Conservation (phyloP, 257 asterid species). For the Jacaranda mimosifolia region DNA sequence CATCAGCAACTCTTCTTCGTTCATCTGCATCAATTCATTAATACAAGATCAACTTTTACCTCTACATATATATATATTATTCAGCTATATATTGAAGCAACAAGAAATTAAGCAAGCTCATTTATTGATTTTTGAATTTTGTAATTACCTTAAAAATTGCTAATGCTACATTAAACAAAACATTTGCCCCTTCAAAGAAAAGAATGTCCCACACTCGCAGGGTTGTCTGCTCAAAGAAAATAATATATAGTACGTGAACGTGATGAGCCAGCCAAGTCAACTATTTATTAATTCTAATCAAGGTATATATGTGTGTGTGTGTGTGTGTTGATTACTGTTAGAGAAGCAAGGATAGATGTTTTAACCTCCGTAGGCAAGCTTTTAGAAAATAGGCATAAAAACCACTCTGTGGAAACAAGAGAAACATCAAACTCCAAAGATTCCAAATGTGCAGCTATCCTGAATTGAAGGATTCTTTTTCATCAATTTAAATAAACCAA, state of each 20-base stretch:
- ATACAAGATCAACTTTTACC: too few species aligned
- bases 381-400: conserved; percentile 90
- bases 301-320: too few species aligned
- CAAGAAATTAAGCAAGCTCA: neutral
- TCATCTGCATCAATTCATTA: conserved; percentile 69
- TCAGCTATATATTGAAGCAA: neutral
- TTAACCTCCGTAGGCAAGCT: conserved; percentile 98
- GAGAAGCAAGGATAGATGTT: too few species aligned
- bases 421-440: conserved; percentile 95
- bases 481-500: conserved; percentile 5
- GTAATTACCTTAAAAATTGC: conserved; percentile 82
- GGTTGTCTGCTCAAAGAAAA: conserved; percentile 72
- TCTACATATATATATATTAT: too few species aligned
- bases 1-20: conserved; percentile 81
- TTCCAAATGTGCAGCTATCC: conserved; percentile 89
- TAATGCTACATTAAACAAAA: conserved; percentile 82
- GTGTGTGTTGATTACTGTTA: too few species aligned
- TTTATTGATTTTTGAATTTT: neutral
- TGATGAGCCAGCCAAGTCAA: neutral
- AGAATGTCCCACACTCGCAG: conserved; percentile 97
- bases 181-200: conserved; percentile 95
- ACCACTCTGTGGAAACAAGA: conserved; percentile 99
- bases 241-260: conserved; percentile 26
- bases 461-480: conserved; percentile 44
- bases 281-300: too few species aligned